Evolutionary conservation across 805 yeast genomes (phyloP), one percentile per base, ranked within the genome.

Genomic region (Candida gorgasii): DNA sequence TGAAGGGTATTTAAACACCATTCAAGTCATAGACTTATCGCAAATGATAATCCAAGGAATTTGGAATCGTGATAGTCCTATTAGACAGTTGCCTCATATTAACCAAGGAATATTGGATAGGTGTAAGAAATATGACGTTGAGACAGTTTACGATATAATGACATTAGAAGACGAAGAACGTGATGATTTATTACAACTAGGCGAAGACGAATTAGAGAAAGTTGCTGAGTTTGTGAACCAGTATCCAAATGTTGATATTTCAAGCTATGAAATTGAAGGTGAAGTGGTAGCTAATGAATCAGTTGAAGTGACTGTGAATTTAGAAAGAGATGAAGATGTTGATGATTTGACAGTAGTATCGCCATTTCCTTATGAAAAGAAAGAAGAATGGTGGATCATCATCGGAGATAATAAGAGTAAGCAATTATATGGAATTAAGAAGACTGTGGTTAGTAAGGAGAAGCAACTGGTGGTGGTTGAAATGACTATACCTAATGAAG

Each of bases 151-250:
- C 53, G 97, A 90, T 63, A 73, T 92, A 26, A 84, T 76, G 84
- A 68, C 80, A 1, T 59, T 89, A 65, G 95, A 88, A 44, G 95
- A 92, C 62, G 84, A 89, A 42, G 87, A 59, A 44, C 68, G 92
- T 42, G 82, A 78, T 40, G 72, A 73, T 11, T 65, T 90, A 1
- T 65, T 92, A 46, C 79, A 77, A 15, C 64, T 83, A 48, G 62
- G 69, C 8, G 78, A 76, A 2, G 59, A 58, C 2, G 66, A 79
- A 46, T 63, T 90, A 52, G 68, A 73, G 29, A 73, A 71, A 17
- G 89, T 92, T 38, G 97, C 97, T 0, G 79, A 79, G 13, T 93
- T 92, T 69, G 95, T 89, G 41, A 93, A 93, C 62, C 79, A 76
- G 47, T 93, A 86, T 61, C 99, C 99, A 11, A 86, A 86, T 56